A percentile compares a stretch with the other conserved stretches of the same genome.
Evolutionary conservation across 345 rosid species (phyloP).

Genomic region (Bruguiera gymnorhiza): DNA sequence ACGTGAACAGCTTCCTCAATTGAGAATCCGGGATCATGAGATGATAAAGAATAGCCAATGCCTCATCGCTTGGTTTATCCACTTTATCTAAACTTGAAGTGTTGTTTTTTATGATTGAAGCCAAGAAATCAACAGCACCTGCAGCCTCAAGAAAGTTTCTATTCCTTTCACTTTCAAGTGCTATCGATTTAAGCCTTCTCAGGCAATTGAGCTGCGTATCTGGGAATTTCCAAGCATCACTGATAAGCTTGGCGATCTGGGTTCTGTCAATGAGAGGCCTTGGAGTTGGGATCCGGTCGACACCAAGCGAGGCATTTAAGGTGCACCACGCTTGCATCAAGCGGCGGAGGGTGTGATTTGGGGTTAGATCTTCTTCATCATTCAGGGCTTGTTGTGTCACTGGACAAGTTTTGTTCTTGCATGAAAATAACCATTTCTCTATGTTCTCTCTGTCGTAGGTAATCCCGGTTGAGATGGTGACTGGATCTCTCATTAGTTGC

Average conservation of each 20-base stretch:
- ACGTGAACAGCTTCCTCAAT: constrained; percentile 28
- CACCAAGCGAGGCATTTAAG: constrained; percentile 47
- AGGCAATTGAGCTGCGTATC: constrained; percentile 29
- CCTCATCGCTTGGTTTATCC: constrained; percentile 31
- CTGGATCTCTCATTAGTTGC: constrained; percentile 65
- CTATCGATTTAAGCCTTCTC: constrained; percentile 37
- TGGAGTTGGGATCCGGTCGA: constrained; percentile 52
- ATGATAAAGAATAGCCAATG: constrained; percentile 40
- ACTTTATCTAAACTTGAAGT: neutral
- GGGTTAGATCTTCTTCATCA: constrained; percentile 46
- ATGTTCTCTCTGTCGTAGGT: constrained; percentile 56
- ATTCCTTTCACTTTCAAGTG: constrained; percentile 38
- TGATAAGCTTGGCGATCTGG: constrained; percentile 37
- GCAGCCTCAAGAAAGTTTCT: constrained; percentile 30
- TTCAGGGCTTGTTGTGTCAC: constrained; percentile 44
- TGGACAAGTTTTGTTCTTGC: constrained; percentile 46
- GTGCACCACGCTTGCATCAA: constrained; percentile 88
- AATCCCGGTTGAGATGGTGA: constrained; percentile 53
- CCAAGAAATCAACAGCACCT: constrained; percentile 44
- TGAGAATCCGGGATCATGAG: constrained; percentile 23
- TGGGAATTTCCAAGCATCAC: constrained; percentile 32
- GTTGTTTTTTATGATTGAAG: constrained; percentile 22
- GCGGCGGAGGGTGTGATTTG: constrained; percentile 82
- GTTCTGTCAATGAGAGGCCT: constrained; percentile 28
- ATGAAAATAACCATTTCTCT: constrained; percentile 49